Conservation (phyloP, 495 filamentous ascomycete species). For the Penicillium lividum region DNA sequence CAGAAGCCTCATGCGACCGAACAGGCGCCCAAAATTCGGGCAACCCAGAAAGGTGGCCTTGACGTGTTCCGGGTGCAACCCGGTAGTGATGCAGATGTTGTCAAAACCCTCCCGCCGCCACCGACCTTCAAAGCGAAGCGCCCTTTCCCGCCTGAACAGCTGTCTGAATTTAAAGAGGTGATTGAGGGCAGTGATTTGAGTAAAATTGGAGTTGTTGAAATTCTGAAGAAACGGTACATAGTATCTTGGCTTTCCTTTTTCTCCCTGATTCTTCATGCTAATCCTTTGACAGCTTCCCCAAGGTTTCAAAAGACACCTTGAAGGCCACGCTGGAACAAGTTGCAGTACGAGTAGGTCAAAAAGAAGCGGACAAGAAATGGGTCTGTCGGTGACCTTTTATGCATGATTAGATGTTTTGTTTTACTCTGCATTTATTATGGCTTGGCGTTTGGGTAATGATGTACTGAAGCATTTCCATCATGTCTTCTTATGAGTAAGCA, state of each 20-base stretch:
- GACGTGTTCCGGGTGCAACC: constrained; percentile 28
- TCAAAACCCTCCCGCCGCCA: constrained; percentile 13
- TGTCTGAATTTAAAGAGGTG: constrained; percentile 71
- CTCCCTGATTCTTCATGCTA: background rate
- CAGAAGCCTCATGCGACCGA: constrained; percentile 36
- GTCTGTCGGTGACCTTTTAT: constrained; percentile 28
- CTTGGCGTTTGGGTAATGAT: constrained; percentile 6
- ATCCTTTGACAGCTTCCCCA: constrained; percentile 55
- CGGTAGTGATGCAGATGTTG: constrained; percentile 11
- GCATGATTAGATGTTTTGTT: background rate
- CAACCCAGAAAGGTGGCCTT: constrained; percentile 20
- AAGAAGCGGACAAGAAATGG: constrained; percentile 66
- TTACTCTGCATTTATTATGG: background rate
- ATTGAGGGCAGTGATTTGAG: constrained; percentile 70
- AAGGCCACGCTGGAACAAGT: constrained; percentile 70
- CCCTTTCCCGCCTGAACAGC: constrained; percentile 56
- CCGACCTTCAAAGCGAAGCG: constrained; percentile 33
- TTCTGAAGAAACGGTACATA: constrained; percentile 66
- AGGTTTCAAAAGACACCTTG: constrained; percentile 68
- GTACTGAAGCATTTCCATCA: background rate
- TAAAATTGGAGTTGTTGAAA: constrained; percentile 74
- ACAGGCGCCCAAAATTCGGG: constrained; percentile 13
- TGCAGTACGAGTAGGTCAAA: constrained; percentile 66
- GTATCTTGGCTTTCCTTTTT: background rate
- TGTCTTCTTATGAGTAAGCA: background rate